Percentiles rank a stretch among this genome's conserved stretches.
Evolutionary conservation across 192 early-diverging fungal species (phyloP).

Genomic region (Coemansia erecta): DNA sequence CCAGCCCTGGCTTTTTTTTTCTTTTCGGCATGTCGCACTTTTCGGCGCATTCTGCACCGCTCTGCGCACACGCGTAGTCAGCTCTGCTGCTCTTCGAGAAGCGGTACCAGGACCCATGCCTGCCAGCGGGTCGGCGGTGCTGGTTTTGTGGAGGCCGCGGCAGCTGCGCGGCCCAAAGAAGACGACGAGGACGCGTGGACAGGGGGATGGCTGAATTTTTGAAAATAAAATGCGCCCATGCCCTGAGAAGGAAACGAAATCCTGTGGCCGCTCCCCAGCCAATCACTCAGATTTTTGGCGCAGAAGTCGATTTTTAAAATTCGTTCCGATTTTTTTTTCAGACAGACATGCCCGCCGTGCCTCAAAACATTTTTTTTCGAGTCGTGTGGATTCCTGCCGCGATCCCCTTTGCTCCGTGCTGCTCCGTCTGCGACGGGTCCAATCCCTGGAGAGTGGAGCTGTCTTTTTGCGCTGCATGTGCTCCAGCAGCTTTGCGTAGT

Average conservation of each 20-base stretch:
- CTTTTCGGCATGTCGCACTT: not conserved
- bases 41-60: not conserved
- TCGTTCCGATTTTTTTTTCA: conserved; percentile 5
- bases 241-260: not conserved
- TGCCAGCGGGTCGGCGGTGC: too few species aligned
- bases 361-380: not conserved
- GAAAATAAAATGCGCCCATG: not conserved
- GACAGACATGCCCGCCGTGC: conserved; percentile 2
- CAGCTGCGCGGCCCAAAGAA: not conserved
- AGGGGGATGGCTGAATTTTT: not conserved
- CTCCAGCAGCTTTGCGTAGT: too few species aligned
- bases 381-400: not conserved
- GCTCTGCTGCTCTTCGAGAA: too few species aligned
- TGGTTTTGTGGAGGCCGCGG: too few species aligned
- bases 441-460: too few species aligned
- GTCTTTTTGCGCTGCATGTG: too few species aligned
- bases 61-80: not conserved
- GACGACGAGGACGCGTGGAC: conserved; percentile 2
- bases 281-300: conserved; percentile 15
- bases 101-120: too few species aligned
- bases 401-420: too few species aligned
- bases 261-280: conserved; percentile 9
- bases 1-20: not conserved
- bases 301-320: conserved; percentile 15
- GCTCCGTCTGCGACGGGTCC: too few species aligned